Base-by-base conservation (phyloP, 495 filamentous ascomycete genomes). In the Aspergillus haitiensis region DNA sequence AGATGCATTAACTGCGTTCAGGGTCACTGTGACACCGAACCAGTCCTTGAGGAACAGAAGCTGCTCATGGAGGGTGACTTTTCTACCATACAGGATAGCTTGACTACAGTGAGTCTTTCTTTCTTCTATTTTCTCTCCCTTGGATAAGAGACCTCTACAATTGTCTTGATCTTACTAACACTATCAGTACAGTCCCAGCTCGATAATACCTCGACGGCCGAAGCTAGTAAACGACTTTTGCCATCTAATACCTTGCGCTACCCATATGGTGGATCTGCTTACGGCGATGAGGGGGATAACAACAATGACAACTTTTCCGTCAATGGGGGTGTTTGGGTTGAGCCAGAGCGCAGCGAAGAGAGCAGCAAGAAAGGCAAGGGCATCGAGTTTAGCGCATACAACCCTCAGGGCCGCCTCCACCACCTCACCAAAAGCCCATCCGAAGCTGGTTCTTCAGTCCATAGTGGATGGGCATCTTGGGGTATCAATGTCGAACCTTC, bases 1-100 rank as follows among this genome's bases (percentile, higher is more conserved):
- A 78, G 74, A 73, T 89, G 86, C 67, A 68, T 81, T 15, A 68
- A 70, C 16, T 88, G 87, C 56, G 80, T 84, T 27, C 73, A 80
- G 45, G 58, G 56, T 35, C 63, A 66, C 39, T 21, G 51, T 10
- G 69, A 71, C 13, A 53, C 61, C 32, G 69, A 71, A 6, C 66
- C 67, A 11, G 44, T 68, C 2, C 12, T 57, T 0, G 64, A 65
- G 6, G 64, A 69, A 33, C 48, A 62, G 8, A 69, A 66, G 50
- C 13, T 67, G 10, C 16, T 67, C 7, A 15, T 40, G 3, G 63
- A 62, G 32, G 49, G 51, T 27, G 61, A 67, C 10, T 33, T 47
- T 6, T 61, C 61, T 0, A 51, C 54, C 1, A 27, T 36, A 7
- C 52, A 60, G 7, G 37, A 52, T 32, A 58, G 52, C 21, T 31